phyloP scores from a whole-genome alignment of 2,329 filamentous ascomycete species.

The Phoma sp. region DNA sequence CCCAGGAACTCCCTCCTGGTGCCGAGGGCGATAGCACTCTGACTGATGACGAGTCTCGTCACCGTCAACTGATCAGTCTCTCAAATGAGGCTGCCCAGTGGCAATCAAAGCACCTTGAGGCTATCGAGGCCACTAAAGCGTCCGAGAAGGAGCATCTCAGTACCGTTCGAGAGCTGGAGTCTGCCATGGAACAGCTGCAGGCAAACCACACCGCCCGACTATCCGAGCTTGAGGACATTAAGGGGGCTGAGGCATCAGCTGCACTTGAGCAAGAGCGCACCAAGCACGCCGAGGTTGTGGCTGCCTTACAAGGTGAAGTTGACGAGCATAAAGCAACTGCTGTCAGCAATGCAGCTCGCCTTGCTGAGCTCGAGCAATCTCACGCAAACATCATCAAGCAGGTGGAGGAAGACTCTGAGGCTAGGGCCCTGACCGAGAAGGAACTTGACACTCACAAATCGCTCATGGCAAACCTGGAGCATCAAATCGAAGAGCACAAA shows the following conservation, averaged over 20 bases:
- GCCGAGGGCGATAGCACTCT: slow-evolving; percentile 17
- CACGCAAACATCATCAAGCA: slow-evolving; percentile 70
- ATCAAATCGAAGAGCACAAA: slow-evolving; percentile 63
- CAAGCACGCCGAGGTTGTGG: slow-evolving; percentile 59
- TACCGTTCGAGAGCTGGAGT: slow-evolving; percentile 76
- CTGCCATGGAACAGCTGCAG: slow-evolving; percentile 54
- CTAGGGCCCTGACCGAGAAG: slow-evolving; percentile 61
- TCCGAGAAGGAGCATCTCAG: slow-evolving; percentile 75
- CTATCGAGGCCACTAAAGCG: slow-evolving; percentile 71
- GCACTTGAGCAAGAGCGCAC: slow-evolving; percentile 49
- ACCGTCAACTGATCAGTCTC: slow-evolving; percentile 67
- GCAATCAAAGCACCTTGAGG: slow-evolving; percentile 76
- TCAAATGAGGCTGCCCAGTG: slow-evolving; percentile 74
- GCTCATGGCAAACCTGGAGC: slow-evolving; percentile 62
- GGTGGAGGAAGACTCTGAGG: slow-evolving; percentile 69
- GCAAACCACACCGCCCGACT: slow-evolving; percentile 39
- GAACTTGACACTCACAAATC: slow-evolving; percentile 59
- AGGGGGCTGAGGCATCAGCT: slow-evolving; percentile 34
- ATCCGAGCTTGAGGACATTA: slow-evolving; percentile 39
- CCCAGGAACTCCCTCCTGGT: slow-evolving; percentile 18
- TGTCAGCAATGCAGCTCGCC: slow-evolving; percentile 69
- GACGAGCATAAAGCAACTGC: slow-evolving; percentile 81
- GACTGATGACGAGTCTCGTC: slow-evolving; percentile 49
- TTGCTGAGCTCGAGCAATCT: slow-evolving; percentile 75
- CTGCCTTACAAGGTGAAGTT: slow-evolving; percentile 72